Conservation (phyloP, 257 asterid species). For the Forsythia viridissima region DNA sequence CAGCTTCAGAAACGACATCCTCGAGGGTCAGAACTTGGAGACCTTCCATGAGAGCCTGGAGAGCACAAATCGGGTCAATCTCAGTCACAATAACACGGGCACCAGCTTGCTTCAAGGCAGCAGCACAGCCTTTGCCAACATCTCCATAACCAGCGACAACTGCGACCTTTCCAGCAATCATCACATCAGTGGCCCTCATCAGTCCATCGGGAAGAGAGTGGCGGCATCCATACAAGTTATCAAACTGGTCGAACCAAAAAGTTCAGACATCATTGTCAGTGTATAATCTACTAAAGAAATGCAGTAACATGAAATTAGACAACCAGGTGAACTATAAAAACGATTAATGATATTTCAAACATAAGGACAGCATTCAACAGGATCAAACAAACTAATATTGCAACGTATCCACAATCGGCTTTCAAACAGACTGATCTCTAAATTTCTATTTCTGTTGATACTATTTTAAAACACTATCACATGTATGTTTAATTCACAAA, state of each 20-base stretch:
- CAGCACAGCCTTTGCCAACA: constrained; percentile 2
- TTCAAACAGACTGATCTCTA: not conserved
- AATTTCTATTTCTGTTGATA: not conserved
- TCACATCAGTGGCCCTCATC: constrained; percentile 1
- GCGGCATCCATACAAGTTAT: not conserved
- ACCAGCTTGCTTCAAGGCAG: not conserved
- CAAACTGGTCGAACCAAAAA: not conserved
- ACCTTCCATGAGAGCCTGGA: constrained; percentile 4
- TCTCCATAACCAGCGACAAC: not conserved
- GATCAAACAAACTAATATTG: not conserved
- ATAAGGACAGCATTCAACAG: not conserved
- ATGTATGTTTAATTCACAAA: not conserved
- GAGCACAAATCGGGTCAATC: not conserved
- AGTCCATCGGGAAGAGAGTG: constrained; percentile 3
- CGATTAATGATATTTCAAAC: not conserved
- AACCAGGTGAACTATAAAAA: not conserved
- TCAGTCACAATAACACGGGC: constrained; percentile 1
- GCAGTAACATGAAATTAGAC: not conserved
- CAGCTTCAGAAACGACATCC: not conserved
- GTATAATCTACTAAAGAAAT: not conserved
- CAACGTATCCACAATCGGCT: not conserved
- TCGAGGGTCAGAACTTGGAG: not conserved
- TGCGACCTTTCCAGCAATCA: not conserved
- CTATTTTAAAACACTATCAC: not conserved
- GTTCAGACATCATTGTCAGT: not conserved